Base-by-base conservation (phyloP, 2,329 filamentous ascomycete species). In the Capronia epimyces region DNA sequence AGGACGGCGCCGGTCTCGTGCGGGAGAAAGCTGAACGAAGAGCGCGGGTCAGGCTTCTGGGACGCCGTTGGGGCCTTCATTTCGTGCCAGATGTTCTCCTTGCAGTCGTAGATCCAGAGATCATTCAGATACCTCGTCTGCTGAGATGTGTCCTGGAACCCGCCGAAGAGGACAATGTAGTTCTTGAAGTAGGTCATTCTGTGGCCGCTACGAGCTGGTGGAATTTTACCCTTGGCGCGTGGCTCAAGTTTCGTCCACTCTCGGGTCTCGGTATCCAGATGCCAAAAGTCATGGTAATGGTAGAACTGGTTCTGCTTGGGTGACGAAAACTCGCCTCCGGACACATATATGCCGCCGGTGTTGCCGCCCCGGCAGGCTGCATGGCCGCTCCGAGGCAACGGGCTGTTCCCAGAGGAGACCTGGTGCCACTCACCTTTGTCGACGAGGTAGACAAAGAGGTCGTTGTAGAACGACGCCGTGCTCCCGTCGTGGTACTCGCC, bases 261-360 rank as follows among this genome's bases (percentile, higher is more conserved):
- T 62, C 89, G 79, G 6, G 81, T 83, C 7, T 78, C 79, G 0
- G 91, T 86, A 65, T 97, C 90, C 37, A 97, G 78, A 43, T 86
- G 79, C 91, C 93, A 98, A 67, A 98, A 97, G 71, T 97, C 93
- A 64, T 95, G 95, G 73, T 98, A 98, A 70, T 98, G 93, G 68
- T 98, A 96, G 65, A 98, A 98, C 0, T 91, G 97, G 3, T 93
- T 93, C 70, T 97, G 93, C 67, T 96, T 97, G 1, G 93, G 93
- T 22, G 86, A 91, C 51, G 87, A 94, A 68, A 98, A 98, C 70
- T 98, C 93, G 55, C 73, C 93, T 58, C 93, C 93, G 64, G 97
- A 97, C 13, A 98, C 73, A 67, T 95, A 98, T 46, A 97, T 80
- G 27, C 86, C 83, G 56, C 85, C 86, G 13, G 84, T 80, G 69